Conservation (phyloP, 306 rosid species). For the Cucumis hystrix region DNA sequence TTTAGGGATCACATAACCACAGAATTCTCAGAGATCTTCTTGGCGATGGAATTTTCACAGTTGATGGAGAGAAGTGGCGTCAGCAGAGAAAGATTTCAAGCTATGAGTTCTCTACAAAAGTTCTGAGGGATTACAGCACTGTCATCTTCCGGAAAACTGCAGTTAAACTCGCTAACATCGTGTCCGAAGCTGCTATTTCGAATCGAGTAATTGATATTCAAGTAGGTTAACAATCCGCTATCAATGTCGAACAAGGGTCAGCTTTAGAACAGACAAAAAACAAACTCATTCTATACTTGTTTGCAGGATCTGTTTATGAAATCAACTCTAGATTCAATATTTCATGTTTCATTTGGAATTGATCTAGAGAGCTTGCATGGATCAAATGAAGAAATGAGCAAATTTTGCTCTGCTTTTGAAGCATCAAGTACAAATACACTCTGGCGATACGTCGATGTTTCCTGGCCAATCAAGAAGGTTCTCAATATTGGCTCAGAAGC, state of each 20-base stretch:
- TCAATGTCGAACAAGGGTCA: not conserved
- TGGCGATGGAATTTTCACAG: conserved; percentile 72
- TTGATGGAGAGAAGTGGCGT: conserved; percentile 22
- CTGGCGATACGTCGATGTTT: conserved; percentile 13
- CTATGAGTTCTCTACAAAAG: conserved; percentile 19
- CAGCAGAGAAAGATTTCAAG: conserved; percentile 23
- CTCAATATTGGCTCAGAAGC: conserved; percentile 23
- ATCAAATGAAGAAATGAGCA: conserved; percentile 10
- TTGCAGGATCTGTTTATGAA: conserved; percentile 21
- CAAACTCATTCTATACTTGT: not conserved
- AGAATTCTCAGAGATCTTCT: conserved; percentile 52
- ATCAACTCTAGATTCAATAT: conserved; percentile 15
- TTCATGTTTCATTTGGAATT: conserved; percentile 12
- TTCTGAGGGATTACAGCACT: conserved; percentile 15
- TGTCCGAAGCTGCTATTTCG: conserved; percentile 13
- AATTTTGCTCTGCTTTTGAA: conserved; percentile 17
- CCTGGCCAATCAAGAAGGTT: conserved; percentile 20
- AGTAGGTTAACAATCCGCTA: conserved; percentile 8
- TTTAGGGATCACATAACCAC: conserved; percentile 14
- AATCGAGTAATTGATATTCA: conserved; percentile 8
- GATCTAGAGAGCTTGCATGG: conserved; percentile 14
- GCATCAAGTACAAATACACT: conserved; percentile 6
- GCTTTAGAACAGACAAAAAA: not conserved
- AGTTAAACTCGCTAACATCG: conserved; percentile 8
- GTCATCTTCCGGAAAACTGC: conserved; percentile 15